Evolutionary conservation across 2,329 filamentous ascomycete species (phyloP), one percentile per base, ranked within the genome.

Genomic region (Gaeumannomyces sp.): DNA sequence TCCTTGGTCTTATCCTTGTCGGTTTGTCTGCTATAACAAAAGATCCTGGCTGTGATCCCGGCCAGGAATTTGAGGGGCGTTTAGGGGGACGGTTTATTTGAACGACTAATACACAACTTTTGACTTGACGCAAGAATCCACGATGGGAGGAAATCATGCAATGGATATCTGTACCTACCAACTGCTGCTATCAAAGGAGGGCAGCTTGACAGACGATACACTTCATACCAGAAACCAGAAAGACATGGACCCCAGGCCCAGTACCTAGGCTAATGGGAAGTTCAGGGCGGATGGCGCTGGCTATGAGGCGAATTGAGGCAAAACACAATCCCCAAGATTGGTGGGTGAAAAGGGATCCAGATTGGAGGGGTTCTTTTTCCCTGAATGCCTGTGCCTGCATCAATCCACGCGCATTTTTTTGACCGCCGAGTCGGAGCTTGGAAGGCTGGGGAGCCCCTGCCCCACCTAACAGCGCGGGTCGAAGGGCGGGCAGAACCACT

Each of bases 1-100:
- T 58, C 56, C 56, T 60, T 60, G 11, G 56, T 58, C n/a, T 53
- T 53, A 25, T 10, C 45, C 45, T 53, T 53, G 45, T 53, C n/a
- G 45, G 45, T 25, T 25, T 53, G 22, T 25, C 10, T 53, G 45
- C 10, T 53, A 25, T 53, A 53, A 53, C 45, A 53, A 53, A 53
- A 53, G 22, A 25, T 53, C 19, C 22, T 25, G 45, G 45, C 22
- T 7, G 22, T 5, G 45, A 53, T 7, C 19, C 7, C 22, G 4
- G 45, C 45, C 45, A 53, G 19, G 45, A n/a, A 53, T 19, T 53
- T 10, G 38, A n/a, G 45, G 10, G 45, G 45, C 45, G 45, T 53
- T 53, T 45, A 2, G n/a, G 38, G 45, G 45, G n/a, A 53, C 19
- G n/a, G 22, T 22, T 53, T 53, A 53, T 53, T 53, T 53, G 22